Evolutionary conservation across 1,139 yeast species (phyloP), one percentile per base, ranked within the genome.

Genomic region (Yamadazyma aaseri): DNA sequence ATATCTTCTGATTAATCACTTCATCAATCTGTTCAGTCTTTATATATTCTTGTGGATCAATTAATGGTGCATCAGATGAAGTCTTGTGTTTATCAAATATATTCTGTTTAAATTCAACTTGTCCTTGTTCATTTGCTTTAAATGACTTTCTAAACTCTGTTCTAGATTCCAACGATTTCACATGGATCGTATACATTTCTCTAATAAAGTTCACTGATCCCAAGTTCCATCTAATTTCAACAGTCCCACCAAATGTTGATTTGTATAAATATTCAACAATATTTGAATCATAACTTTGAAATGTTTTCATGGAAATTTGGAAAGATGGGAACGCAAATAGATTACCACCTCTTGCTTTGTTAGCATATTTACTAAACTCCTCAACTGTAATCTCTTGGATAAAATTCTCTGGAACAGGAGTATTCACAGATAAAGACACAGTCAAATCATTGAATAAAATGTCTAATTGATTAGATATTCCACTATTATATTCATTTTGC

Each of bases 151-250:
- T 49, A 42, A 59, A 62, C 29, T 60, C 59, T 15, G 57, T 58
- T 48, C 74, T 55, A 7, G 73, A 63, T 10, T 53, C 52, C 17
- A 69, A 55, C 3, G 76, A 72, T 32, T 59, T 57, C 23, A 56
- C 46, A 60, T 90, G 96, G 3, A 89, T 77, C 9, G 82, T 49
- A 39, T 58, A 86, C 96, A 92, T 87, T 47, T 87, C 96, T 28
- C 95, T 71, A 24, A 92, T 86, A 46, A 87, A 87, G 48, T 85
- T 86, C n/a, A 90, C 81, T 0, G 95, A 82, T 0, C 97, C 97
- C 31, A 92, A 63, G 53, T 92, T 92, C 97, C 97, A 92, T 28
- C 89, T 76, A 3, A 92, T 80, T 43, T 87, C 95, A 28, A 92
- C 95, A 8, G 87, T 78, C 20, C 96, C 96, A 8, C 89, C 95